Base-by-base conservation (phyloP, 768 basidiomycete genomes). In the Pleurotus eryngii region DNA sequence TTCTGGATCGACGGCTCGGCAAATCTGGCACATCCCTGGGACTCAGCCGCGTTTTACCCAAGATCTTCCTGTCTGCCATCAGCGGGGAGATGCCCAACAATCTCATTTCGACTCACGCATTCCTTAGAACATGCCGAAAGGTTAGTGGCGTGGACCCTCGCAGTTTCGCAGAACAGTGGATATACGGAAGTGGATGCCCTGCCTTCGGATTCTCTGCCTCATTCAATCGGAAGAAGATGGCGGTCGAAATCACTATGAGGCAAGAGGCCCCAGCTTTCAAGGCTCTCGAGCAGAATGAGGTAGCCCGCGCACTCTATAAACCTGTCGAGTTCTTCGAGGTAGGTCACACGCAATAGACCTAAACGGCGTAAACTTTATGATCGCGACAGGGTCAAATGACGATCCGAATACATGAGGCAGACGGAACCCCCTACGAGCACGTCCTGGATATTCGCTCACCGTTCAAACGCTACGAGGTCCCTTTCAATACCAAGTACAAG, bases 391-490 rank as follows among this genome's bases (percentile, higher is more conserved):
- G 97, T 15, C 92, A 95, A 79, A 93, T 99, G 89, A 98, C 97
- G 24, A 89, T 99, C 58, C 92, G 97, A 27, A 97, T 98, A 51
- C 96, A 98, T 66, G 97, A 99, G 77, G 97, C 96, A 0, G 97
- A 99, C 68, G 97, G 96, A 3, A 98, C 97, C 38, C 96, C 97
- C 0, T 98, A 98, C 68, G 97, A 99, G 69, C 97, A 99, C 67
- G 93, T 99, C 20, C 79, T 99, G 42, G 94, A 97, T 68, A 92
- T 98, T 59, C 86, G 87, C 40, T 84, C 81, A 22, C 72, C 84
- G 1, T 92, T 89, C 76, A 98, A 98, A 68, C 89, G 89, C n/a
- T 97, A 92, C 67, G 95, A 98, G 67, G 92, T 99, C 1, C 95
- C 95, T 2, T 98, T 98, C 79, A 99, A 98, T 68, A 96, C 95